Evolutionary conservation across 208 protist species (phyloP).

Genomic region (Crithidia brevicula): DNA sequence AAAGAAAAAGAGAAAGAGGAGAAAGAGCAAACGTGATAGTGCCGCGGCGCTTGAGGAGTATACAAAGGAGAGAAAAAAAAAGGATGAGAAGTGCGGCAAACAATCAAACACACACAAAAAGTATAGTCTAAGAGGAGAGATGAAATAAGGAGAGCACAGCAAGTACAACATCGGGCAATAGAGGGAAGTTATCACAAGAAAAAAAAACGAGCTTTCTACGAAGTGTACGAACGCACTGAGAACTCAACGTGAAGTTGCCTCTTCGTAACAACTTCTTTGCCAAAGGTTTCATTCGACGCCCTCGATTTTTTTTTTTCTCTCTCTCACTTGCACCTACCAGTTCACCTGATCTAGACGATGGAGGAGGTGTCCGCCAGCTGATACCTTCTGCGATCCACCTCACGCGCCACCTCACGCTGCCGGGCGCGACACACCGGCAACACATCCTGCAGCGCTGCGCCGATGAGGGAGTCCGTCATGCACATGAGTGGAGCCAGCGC

Average conservation of each 20-base stretch:
- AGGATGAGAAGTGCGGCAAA: not conserved
- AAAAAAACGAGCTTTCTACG: no score
- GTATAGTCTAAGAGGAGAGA: not conserved
- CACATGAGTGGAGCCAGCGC: not conserved
- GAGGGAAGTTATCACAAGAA: no score
- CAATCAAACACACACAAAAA: not conserved
- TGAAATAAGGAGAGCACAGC: no score
- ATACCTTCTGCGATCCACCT: slow-evolving; percentile 23
- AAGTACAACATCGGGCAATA: no score
- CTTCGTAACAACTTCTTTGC: no score
- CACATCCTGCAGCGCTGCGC: slow-evolving; percentile 27
- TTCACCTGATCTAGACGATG: no score
- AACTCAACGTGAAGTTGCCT: no score
- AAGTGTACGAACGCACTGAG: no score
- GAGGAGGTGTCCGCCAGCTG: slow-evolving; percentile 8
- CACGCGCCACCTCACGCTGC: slow-evolving; percentile 32
- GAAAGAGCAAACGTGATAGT: no score
- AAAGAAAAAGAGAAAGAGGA: not conserved
- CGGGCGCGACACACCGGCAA: slow-evolving; percentile 25
- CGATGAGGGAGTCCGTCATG: slow-evolving; percentile 33
- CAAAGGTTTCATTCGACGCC: no score
- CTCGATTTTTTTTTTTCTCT: slow-evolving; percentile 1
- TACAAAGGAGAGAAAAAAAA: not conserved
- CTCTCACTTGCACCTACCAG: not conserved
- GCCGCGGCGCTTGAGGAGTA: no score